Base-by-base conservation (phyloP, 305 asterid species). In the Coffea humblotiana region DNA sequence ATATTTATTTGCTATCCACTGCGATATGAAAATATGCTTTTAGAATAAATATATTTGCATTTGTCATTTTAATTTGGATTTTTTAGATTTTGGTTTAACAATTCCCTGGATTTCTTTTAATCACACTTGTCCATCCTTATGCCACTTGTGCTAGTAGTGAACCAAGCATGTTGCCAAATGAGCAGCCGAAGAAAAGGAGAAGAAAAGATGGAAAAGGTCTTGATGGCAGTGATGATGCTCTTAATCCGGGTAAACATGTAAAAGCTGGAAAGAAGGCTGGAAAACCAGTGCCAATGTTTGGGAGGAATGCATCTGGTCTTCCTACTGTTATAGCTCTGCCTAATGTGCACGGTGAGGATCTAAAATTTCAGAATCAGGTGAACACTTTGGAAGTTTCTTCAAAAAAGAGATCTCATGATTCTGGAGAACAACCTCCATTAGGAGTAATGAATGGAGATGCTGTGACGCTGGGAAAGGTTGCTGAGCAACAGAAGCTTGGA, bases 101-200 rank as follows among this genome's bases (percentile, higher is more conserved):
- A 63, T 47, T 21, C 48, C 72, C 75, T 74, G 25, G n/a, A 47
- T 65, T 64, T 79, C 63, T 63, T 40, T 18, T 71, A 35, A 83
- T 71, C 54, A 71, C 76, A 65, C 21, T 40, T 80, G 75, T 58
- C 65, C 72, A 77, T 82, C 83, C 75, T 1, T 51, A 29, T 63
- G 35, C 67, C 60, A 21, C 61, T 73, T 80, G 82, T 80, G 69
- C 77, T 83, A 72, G 83, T 88, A 94, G 98, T 78, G 98, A 93
- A 88, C 92, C 96, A 80, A 76, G 89, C 78, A 68, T 75, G 80
- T 56, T 87, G 58, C 84, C 88, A 66, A 83, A 80, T 85, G 93
- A 93, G 76, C 97, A 88, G 86, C 97, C 92, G 2, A 96, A 90
- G 78, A 96, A 96, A 86, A 89, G 97, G 88, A 87, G 93, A 81